phyloP scores from a whole-genome alignment of 177 flowering plant genomes.

The Vitis hybrid region DNA sequence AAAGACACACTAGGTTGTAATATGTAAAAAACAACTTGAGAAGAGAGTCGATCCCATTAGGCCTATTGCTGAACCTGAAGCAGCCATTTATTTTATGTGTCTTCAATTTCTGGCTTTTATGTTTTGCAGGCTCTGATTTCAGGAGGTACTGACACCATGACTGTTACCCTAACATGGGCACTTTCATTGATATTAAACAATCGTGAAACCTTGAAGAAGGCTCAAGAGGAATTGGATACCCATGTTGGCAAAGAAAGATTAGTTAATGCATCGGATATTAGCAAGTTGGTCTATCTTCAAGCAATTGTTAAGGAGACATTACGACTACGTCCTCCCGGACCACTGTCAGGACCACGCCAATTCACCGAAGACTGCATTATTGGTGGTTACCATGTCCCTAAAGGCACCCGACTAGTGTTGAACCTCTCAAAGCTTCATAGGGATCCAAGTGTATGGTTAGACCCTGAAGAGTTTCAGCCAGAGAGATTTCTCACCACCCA shows the following conservation, averaged over 20 bases:
- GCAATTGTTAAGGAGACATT: constrained; percentile 19
- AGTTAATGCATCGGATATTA: constrained; percentile 16
- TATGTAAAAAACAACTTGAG: neutral
- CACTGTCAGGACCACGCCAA: constrained; percentile 3
- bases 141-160: constrained; percentile 8
- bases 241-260: constrained; percentile 14
- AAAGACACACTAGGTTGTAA: neutral
- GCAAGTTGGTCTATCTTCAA: constrained; percentile 14
- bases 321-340: constrained; percentile 8
- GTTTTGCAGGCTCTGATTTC: constrained; percentile 7
- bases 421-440: constrained; percentile 12
- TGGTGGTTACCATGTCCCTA: constrained; percentile 4
- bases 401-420: constrained; percentile 5
- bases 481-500: constrained; percentile 15
- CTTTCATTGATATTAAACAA: constrained; percentile 9
- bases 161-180: constrained; percentile 14
- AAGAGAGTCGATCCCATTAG: too few relatives aligned
- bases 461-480: constrained; percentile 12
- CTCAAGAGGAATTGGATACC: constrained; percentile 17
- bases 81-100: neutral
- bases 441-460: constrained; percentile 6
- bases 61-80: constrained; percentile 1
- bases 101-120: neutral
- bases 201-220: constrained; percentile 3
- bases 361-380: constrained; percentile 14